Evolutionary conservation across 2,329 filamentous ascomycete species (phyloP).

Genomic region (Pochonia chlamydosporia): DNA sequence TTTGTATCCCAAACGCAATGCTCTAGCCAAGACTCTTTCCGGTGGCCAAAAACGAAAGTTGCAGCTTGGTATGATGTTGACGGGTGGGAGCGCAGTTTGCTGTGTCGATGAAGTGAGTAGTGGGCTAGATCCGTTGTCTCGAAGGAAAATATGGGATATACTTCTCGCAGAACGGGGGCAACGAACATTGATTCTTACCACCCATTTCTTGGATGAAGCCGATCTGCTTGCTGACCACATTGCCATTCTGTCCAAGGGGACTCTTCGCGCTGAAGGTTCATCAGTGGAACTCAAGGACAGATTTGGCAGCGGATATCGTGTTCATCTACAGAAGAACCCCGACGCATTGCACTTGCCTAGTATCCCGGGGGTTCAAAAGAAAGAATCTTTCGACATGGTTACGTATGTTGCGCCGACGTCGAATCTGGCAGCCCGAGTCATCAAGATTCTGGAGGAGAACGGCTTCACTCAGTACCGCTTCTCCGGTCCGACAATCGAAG

Average conservation of each 20-base stretch:
- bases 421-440: conserved; percentile 62
- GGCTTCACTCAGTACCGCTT: conserved; percentile 76
- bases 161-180: conserved; percentile 75
- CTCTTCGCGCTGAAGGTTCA: conserved; percentile 74
- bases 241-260: conserved; percentile 79
- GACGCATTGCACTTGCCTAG: conserved; percentile 40
- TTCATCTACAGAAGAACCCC: conserved; percentile 62
- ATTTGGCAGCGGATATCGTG: conserved; percentile 77
- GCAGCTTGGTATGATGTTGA: conserved; percentile 92
- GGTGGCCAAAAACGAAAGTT: conserved; percentile 91
- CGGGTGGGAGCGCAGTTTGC: conserved; percentile 80
- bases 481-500: conserved; percentile 84
- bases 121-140: conserved; percentile 78
- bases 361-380: conserved; percentile 50
- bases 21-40: conserved; percentile 71
- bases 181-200: conserved; percentile 81
- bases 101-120: conserved; percentile 89
- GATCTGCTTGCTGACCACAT: conserved; percentile 87
- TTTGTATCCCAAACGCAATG: conserved; percentile 65
- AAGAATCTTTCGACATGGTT: conserved; percentile 62
- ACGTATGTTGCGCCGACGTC: conserved; percentile 70
- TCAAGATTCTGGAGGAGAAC: conserved; percentile 59
- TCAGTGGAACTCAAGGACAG: conserved; percentile 80
- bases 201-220: conserved; percentile 90
- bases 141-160: conserved; percentile 92